Conservation (phyloP, 495 filamentous ascomycete genomes). For the Rostrohypoxylon terebratum region DNA sequence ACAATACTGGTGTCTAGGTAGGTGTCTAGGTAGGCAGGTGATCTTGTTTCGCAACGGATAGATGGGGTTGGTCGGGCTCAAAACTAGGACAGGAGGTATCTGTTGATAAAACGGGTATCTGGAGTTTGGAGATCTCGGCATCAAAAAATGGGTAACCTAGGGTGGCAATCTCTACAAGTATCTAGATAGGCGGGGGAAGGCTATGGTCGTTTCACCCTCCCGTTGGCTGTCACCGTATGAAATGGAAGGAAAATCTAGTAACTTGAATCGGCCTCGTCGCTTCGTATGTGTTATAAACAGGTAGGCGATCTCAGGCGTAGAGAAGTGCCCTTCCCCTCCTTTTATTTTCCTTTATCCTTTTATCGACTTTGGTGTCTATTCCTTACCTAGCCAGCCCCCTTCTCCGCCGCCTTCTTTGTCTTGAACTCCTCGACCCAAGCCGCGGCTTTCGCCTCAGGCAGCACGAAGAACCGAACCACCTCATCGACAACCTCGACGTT, state of each 20-base stretch:
- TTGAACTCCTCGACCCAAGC: conserved; percentile 90
- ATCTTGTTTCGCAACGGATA: conserved; percentile 13
- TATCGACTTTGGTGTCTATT: background rate
- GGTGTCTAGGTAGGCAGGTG: conserved; percentile 5
- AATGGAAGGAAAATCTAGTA: conserved; percentile 13
- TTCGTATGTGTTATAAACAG: background rate
- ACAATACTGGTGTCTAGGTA: conserved; percentile 6
- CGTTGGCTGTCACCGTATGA: background rate
- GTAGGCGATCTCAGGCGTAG: background rate
- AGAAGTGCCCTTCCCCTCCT: background rate
- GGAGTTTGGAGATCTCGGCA: conserved; percentile 18
- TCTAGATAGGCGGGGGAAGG: conserved; percentile 19
- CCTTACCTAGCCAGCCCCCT: conserved; percentile 21
- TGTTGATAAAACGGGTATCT: background rate
- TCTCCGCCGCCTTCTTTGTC: conserved; percentile 66
- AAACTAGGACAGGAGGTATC: conserved; percentile 23
- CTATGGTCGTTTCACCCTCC: conserved; percentile 1
- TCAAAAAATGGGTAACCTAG: conserved; percentile 22
- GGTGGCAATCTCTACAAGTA: conserved; percentile 28
- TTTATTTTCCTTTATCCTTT: conserved; percentile 13
- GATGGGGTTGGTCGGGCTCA: background rate
- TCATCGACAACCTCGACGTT: conserved; percentile 91
- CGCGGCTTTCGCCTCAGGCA: conserved; percentile 74
- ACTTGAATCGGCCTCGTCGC: background rate
- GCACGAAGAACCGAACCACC: conserved; percentile 80